Conservation (phyloP, 768 basidiomycete species). For the Xerocomellus amylosporus region DNA sequence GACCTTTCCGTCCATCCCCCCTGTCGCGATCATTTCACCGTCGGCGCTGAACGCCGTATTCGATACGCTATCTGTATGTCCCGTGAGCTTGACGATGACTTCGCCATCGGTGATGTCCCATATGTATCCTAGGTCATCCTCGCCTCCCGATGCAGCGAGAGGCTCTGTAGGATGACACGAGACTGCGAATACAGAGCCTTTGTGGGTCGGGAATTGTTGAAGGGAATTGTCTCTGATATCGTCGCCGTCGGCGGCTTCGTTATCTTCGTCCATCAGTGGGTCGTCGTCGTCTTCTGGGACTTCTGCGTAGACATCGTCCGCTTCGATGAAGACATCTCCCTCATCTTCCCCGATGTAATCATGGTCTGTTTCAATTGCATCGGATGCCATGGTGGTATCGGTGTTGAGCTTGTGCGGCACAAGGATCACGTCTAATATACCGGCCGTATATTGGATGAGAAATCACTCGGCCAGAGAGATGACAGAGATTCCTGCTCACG, state of each 20-base stretch:
- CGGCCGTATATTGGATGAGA: slow-evolving; percentile 17
- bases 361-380: slow-evolving; percentile 40
- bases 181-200: slow-evolving; percentile 78
- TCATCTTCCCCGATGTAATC: slow-evolving; percentile 41
- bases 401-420: not conserved
- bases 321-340: slow-evolving; percentile 59
- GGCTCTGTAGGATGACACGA: slow-evolving; percentile 78
- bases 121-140: slow-evolving; percentile 92
- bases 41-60: slow-evolving; percentile 77
- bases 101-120: slow-evolving; percentile 87
- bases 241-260: slow-evolving; percentile 47
- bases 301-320: slow-evolving; percentile 65
- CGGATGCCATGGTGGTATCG: slow-evolving; percentile 23
- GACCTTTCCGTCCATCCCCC: slow-evolving; percentile 97
- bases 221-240: slow-evolving; percentile 60
- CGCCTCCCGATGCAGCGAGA: slow-evolving; percentile 88
- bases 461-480: slow-evolving; percentile 18
- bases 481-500: not conserved
- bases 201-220: slow-evolving; percentile 67
- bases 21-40: slow-evolving; percentile 91
- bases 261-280: slow-evolving; percentile 70
- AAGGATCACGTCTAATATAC: slow-evolving; percentile 3
- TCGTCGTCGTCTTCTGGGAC: slow-evolving; percentile 60
- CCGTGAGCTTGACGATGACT: slow-evolving; percentile 78
- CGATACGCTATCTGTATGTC: slow-evolving; percentile 91